Evolutionary conservation across 108 stramenopile genomes (phyloP).

Genomic region (Epipyxis sp.): DNA sequence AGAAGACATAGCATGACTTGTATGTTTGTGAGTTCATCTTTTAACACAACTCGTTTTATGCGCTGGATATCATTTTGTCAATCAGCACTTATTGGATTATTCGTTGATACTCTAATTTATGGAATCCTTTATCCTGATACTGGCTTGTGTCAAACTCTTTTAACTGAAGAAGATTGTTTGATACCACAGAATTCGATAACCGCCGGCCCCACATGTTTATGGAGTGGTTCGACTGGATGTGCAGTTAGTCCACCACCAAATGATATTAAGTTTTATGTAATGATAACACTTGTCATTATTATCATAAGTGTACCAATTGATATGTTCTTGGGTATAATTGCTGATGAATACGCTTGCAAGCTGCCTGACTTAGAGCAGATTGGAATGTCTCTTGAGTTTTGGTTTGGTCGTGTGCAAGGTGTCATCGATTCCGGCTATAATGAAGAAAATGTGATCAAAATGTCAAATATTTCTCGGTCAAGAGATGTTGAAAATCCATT

Average conservation of each 20-base stretch:
- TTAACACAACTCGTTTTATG: background rate
- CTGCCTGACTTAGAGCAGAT: slow-evolving; percentile 7
- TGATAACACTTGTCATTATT: background rate
- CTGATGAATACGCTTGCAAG: background rate
- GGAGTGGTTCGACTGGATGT: background rate
- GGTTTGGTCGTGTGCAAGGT: background rate
- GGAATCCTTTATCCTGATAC: background rate
- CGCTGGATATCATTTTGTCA: background rate
- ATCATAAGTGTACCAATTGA: background rate
- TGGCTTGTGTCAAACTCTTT: background rate
- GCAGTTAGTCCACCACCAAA: background rate
- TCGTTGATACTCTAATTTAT: slow-evolving; percentile 7
- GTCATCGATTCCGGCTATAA: background rate
- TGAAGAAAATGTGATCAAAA: background rate
- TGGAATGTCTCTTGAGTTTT: background rate
- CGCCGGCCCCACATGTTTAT: background rate
- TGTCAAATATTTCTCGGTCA: background rate
- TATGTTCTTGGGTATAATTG: background rate
- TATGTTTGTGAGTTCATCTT: no score
- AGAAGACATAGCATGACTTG: no score
- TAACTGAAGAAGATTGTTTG: background rate
- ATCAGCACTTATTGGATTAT: background rate
- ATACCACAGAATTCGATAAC: background rate
- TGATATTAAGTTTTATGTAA: background rate
- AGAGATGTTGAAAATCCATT: background rate